phyloP scores from a whole-genome alignment of 192 early-diverging fungal genomes.

The Entomortierella chlamydospora region DNA sequence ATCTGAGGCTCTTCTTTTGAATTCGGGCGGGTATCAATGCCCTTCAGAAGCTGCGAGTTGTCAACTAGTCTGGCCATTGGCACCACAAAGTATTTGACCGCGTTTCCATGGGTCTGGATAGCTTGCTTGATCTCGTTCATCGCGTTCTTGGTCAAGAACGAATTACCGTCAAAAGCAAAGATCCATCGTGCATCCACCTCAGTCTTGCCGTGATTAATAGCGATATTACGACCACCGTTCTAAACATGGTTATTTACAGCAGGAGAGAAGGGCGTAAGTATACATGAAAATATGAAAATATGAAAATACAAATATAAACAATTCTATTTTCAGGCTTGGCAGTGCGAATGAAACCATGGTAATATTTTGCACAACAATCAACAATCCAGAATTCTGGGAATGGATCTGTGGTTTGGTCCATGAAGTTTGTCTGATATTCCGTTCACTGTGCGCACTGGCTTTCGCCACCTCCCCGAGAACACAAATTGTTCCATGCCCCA shows the following conservation, averaged over 20 bases:
- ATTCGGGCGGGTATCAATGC: conserved; percentile 62
- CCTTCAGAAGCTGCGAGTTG: conserved; percentile 63
- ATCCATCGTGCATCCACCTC: conserved; percentile 66
- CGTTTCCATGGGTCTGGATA: conserved; percentile 57
- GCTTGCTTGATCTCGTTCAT: conserved; percentile 66
- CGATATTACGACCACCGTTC: conserved; percentile 73
- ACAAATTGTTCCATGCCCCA: no score
- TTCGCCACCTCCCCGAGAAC: no score
- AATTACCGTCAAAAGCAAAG: conserved; percentile 74
- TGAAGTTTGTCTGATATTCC: no score
- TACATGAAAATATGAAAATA: neutral
- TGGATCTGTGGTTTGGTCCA: no score
- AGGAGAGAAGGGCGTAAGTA: neutral
- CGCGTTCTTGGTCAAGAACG: conserved; percentile 64
- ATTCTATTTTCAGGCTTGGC: no score
- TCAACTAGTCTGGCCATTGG: conserved; percentile 72
- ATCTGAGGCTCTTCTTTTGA: conserved; percentile 73
- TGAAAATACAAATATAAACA: neutral
- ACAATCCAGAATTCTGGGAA: no score
- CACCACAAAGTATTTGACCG: conserved; percentile 69
- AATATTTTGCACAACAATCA: no score
- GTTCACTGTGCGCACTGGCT: no score
- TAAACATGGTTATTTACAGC: conserved; percentile 10
- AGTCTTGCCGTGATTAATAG: conserved; percentile 62
- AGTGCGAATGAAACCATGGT: no score